Evolutionary conservation across 306 rosid species (phyloP).

Genomic region (Quercus alba): DNA sequence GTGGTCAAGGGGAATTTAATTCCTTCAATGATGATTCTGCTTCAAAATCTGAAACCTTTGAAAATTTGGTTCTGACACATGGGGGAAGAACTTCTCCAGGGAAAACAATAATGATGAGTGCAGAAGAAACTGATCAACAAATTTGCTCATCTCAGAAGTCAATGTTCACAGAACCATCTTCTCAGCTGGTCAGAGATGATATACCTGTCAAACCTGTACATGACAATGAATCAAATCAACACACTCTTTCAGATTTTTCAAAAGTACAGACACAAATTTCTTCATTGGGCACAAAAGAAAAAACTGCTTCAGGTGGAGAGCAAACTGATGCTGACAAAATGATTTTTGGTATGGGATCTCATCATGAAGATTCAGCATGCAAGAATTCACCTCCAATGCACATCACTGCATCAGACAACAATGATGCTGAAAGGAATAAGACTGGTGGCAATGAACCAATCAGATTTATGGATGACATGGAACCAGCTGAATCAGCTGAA

Average conservation of each 20-base stretch:
- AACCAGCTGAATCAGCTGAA: conserved; percentile 34
- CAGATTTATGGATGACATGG: conserved; percentile 26
- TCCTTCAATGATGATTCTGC: conserved; percentile 37
- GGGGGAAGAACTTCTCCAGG: conserved; percentile 27
- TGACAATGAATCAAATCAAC: conserved; percentile 32
- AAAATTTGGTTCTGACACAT: conserved; percentile 24
- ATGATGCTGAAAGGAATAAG: conserved; percentile 33
- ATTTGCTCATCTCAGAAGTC: conserved; percentile 26
- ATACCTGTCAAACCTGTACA: conserved; percentile 23
- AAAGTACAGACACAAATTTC: conserved; percentile 27
- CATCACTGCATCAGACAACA: conserved; percentile 28
- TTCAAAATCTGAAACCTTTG: conserved; percentile 26
- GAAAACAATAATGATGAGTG: conserved; percentile 7
- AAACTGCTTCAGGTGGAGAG: conserved; percentile 25
- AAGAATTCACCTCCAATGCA: conserved; percentile 36
- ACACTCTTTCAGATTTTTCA: conserved; percentile 27
- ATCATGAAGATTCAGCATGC: conserved; percentile 25
- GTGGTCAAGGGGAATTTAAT: conserved; percentile 28
- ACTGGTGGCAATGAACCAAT: conserved; percentile 27
- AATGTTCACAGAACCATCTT: conserved; percentile 26
- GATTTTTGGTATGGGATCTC: conserved; percentile 20
- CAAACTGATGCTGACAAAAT: conserved; percentile 29
- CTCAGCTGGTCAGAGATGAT: conserved; percentile 25
- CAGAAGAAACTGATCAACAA: conserved; percentile 40
- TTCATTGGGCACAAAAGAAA: conserved; percentile 27